Conservation (phyloP, 345 rosid species). For the Melaleuca quinquenervia region DNA sequence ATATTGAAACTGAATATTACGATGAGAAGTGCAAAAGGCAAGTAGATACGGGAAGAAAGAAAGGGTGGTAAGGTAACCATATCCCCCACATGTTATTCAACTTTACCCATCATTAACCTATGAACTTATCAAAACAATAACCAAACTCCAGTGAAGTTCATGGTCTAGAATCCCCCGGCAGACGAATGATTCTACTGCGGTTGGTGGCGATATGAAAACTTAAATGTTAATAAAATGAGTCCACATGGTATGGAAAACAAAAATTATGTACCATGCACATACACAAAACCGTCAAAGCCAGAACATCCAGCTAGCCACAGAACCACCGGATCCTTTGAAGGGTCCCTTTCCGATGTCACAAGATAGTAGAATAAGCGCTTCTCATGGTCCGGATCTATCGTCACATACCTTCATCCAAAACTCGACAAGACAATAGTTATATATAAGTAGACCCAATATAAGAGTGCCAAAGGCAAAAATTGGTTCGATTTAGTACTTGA, state of each 20-base stretch:
- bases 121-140: not conserved
- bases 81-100: not conserved
- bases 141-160: not conserved
- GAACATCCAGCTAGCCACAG: constrained; percentile 97
- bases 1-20: not conserved
- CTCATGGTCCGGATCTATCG: constrained; percentile 29
- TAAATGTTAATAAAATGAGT: not conserved
- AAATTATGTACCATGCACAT: constrained; percentile 48
- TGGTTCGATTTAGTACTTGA: too few relatives aligned
- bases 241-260: not conserved
- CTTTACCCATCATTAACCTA: not conserved
- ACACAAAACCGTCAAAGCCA: constrained; percentile 84
- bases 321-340: constrained; percentile 64
- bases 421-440: not conserved
- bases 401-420: constrained; percentile 48
- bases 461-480: not conserved
- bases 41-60: not conserved
- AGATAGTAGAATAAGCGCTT: constrained; percentile 75
- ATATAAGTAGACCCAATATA: not conserved
- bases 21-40: not conserved
- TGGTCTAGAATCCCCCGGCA: not conserved
- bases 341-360: constrained; percentile 63
- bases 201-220: not conserved
- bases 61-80: not conserved
- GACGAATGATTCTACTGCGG: not conserved